A percentile compares a stretch with the other conserved stretches of the same genome.
Conservation (phyloP, 768 basidiomycete species). For the Cyclocybe cylindracea region DNA sequence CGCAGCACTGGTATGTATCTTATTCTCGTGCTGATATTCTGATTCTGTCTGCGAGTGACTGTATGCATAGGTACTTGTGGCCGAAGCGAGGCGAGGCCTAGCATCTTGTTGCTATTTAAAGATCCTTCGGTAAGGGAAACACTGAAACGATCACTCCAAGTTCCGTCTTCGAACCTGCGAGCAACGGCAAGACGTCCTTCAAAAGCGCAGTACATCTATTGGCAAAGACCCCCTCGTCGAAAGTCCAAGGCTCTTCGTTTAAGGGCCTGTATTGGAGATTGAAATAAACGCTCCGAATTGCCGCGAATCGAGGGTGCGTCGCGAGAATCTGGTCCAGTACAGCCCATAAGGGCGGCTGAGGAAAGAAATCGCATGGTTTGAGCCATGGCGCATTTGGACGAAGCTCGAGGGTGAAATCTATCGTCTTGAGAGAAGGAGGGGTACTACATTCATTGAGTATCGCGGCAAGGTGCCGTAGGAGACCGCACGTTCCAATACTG, state of each 20-base stretch:
- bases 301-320: background rate
- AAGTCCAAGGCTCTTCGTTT: slow-evolving; percentile 14
- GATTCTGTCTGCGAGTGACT: too few species aligned
- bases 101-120: too few species aligned
- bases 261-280: slow-evolving; percentile 8
- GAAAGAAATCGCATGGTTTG: slow-evolving; percentile 12
- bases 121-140: too few species aligned
- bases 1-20: too few species aligned
- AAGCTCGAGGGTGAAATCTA: slow-evolving; percentile 11
- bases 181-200: slow-evolving; percentile 7
- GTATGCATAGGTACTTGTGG: too few species aligned
- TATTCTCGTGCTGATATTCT: too few species aligned
- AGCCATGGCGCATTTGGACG: slow-evolving; percentile 14
- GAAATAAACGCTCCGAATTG: slow-evolving; percentile 1
- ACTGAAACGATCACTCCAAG: background rate
- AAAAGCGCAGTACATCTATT: slow-evolving; percentile 4
- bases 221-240: slow-evolving; percentile 9
- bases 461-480: slow-evolving; percentile 7
- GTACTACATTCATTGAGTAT: slow-evolving; percentile 3
- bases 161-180: slow-evolving; percentile 3
- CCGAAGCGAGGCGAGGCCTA: too few species aligned
- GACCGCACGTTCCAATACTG: slow-evolving; percentile 4
- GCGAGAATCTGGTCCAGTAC: slow-evolving; percentile 8
- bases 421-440: slow-evolving; percentile 3
- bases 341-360: slow-evolving; percentile 9